Evolutionary conservation across 805 yeast species (phyloP).

Genomic region (Sugiyamaella valdiviana): DNA sequence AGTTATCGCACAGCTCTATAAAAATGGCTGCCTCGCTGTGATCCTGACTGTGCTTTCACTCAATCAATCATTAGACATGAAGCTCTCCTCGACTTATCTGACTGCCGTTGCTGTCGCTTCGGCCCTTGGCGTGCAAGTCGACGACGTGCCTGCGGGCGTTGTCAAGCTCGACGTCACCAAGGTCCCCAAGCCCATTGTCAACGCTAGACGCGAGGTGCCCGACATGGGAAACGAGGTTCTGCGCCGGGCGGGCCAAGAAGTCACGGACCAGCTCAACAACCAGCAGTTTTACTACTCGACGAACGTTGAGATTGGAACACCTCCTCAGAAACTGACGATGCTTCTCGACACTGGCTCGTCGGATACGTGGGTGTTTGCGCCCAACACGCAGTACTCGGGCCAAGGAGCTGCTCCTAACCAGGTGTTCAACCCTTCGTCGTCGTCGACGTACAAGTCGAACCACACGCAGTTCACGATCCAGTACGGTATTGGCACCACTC

Average conservation of each 20-base stretch:
- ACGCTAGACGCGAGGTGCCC: slow-evolving; percentile 2
- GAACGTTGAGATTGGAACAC: slow-evolving; percentile 47
- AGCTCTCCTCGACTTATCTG: neutral
- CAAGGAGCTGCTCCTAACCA: slow-evolving; percentile 17
- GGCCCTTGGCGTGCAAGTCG: slow-evolving; percentile 21
- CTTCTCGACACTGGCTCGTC: slow-evolving; percentile 73
- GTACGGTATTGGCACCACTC: slow-evolving; percentile 47
- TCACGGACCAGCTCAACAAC: slow-evolving; percentile 26
- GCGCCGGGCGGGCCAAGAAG: slow-evolving; percentile 13
- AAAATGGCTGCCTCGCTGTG: too few species aligned
- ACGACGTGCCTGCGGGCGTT: slow-evolving; percentile 14
- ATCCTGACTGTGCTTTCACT: neutral
- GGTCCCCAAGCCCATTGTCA: slow-evolving; percentile 15
- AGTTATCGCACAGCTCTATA: too few species aligned
- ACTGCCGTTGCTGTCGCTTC: slow-evolving; percentile 29
- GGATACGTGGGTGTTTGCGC: slow-evolving; percentile 59
- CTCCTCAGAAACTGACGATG: slow-evolving; percentile 48
- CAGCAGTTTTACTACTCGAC: slow-evolving; percentile 32
- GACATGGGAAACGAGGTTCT: slow-evolving; percentile 8
- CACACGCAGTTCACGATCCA: slow-evolving; percentile 27
- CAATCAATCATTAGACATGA: neutral
- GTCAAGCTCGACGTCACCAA: slow-evolving; percentile 15
- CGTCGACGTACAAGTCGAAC: slow-evolving; percentile 26
- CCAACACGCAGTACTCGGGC: slow-evolving; percentile 22
- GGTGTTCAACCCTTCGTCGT: slow-evolving; percentile 25